Evolutionary conservation across 345 rosid species (phyloP).

Genomic region (Eucalyptus rudis): DNA sequence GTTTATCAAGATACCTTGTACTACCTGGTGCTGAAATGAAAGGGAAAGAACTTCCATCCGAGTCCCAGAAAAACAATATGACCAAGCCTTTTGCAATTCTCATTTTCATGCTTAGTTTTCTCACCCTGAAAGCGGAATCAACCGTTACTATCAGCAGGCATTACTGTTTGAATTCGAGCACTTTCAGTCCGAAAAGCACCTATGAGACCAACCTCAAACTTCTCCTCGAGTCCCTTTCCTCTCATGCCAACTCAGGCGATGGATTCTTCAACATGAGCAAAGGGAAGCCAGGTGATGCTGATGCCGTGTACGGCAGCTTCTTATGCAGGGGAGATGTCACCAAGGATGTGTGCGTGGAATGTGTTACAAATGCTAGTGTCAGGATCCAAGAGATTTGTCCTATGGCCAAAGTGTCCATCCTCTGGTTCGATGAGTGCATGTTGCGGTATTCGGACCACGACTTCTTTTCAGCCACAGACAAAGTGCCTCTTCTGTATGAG

Average conservation of each 20-base stretch:
- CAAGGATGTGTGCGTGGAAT: background rate
- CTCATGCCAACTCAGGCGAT: background rate
- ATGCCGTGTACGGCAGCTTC: background rate
- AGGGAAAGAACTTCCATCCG: background rate
- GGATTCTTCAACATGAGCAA: background rate
- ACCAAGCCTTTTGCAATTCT: background rate
- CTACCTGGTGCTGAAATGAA: background rate
- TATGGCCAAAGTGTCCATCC: background rate
- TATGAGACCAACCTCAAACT: background rate
- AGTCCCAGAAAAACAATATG: background rate
- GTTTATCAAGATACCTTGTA: background rate
- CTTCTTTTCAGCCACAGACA: conserved; percentile 3
- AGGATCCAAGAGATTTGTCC: conserved; percentile 14
- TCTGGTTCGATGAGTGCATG: conserved; percentile 33
- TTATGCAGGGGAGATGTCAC: background rate
- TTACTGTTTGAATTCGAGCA: background rate
- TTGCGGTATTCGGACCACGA: conserved; percentile 15
- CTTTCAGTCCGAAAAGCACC: background rate
- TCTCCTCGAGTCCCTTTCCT: background rate
- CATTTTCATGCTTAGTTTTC: background rate
- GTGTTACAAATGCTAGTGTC: background rate
- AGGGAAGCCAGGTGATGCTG: background rate
- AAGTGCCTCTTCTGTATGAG: background rate
- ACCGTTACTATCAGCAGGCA: background rate
- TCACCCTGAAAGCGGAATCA: background rate